Evolutionary conservation across 768 basidiomycete genomes (phyloP), one percentile per base, ranked within the genome.

Genomic region (Mycena latifolia): DNA sequence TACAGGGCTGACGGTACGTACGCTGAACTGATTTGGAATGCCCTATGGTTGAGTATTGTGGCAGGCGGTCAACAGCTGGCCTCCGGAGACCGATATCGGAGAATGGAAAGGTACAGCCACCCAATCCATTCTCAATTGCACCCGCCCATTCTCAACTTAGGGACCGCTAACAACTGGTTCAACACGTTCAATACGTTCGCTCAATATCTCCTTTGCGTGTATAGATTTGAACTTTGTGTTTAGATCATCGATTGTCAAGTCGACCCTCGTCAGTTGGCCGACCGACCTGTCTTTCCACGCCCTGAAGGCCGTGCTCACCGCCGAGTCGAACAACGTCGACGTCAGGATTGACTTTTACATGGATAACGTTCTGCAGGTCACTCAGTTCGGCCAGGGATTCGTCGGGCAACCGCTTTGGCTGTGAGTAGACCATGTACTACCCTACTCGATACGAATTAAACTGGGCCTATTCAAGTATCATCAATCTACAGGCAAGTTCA

Each of bases 261-360:
- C 80, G 46, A 75, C 78, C 60, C 74, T 82, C 56, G 78, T 82
- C 47, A 57, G 69, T 54, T 84, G 82, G 82, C 82, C 82, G 7
- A 70, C 76, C 24, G 82, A 84, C 63, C 67, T 82, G 14, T 80
- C 81, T 15, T 84, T 83, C 74, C 82, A 84, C 69, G 65, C 80
- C 2, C 67, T 83, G 35, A 78, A 81, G 63, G 82, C 81, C 15
- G 79, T 81, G 10, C 76, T 84, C 47, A 79, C 79, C 3, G 80
- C 81, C 10, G 75, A 78, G 58, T 65, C 78, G 1, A 78, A 82
- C 57, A 74, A 76, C 31, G 74, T 66, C 1, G 80, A 83, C 57
- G 80, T 84, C 17, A 77, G 64, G 54, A 78, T 84, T 46, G 76
- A 82, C 39, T 82, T 81, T 51, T 83, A 79, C 64, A 77, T 81